Base-by-base conservation (phyloP, 495 filamentous ascomycete genomes). In the Jackrogersella multiformis region DNA sequence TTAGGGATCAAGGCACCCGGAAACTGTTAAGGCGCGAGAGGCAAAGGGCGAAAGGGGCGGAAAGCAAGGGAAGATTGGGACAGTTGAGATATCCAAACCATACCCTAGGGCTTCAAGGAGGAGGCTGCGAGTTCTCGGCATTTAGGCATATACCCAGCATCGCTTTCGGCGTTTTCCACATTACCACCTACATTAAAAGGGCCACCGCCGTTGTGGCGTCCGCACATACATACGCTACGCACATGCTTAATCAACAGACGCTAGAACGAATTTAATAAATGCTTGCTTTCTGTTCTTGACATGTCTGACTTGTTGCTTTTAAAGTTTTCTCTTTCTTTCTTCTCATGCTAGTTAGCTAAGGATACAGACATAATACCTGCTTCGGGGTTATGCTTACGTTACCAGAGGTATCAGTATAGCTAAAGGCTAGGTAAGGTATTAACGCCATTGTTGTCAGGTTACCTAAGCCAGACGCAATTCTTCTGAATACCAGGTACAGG, bases 81-180 rank as follows among this genome's bases (percentile, higher is more conserved):
- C 30, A 18, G 24, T 16, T 59, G 26, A 35, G 18, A 57, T 48
- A 36, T 51, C n/a, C n/a, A n/a, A n/a, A n/a, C n/a, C n/a, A 52
- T 46, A 38, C 28, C n/a, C 26, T 49, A 18, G 24, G 39, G 48
- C 35, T 41, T 16, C 41, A 13, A 59, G 45, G 54, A 46, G 46
- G 55, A 36, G n/a, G n/a, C n/a, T 20, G 36, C 36, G 45, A 48
- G n/a, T 46, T 59, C 55, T 54, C 48, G 42, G 38, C 48, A 54
- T 54, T 58, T 42, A 52, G 45, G 34, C 55, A 66, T 59, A 66
- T 66, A 66, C 62, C 62, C 62, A 56, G 57, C 64, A 62, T 68
- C 38, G 58, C 44, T 62, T 61, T 39, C 23, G 64, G 64, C 64
- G 64, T 68, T 68, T 68, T 46, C 32, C 16, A 38, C 7, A 12